Evolutionary conservation across 768 basidiomycete genomes (phyloP), one percentile per base, ranked within the genome.

Genomic region (Pleurotus djamor): DNA sequence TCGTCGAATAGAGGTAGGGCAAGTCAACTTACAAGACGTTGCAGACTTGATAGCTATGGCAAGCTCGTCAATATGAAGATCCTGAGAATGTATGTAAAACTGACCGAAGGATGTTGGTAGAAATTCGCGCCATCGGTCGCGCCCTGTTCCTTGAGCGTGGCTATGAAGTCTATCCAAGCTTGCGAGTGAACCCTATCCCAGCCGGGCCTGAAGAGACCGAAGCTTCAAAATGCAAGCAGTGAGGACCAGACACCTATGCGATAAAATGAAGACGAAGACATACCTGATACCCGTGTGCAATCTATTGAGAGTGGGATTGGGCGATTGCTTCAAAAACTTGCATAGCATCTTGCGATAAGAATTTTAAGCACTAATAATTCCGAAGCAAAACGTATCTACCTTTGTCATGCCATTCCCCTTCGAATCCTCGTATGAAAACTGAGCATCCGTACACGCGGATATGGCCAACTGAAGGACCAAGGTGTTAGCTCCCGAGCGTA

Each of bases 71-170:
- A n/a, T n/a, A 41, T 10, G 38, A 4, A 9, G 38, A 9, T n/a
- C 38, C n/a, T 10, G 38, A 4, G 38, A 41, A 41, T 28, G 13
- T 34, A 41, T 43, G 12, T 35, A 21, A 16, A 16, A 37, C 52
- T 54, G 9, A 56, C 54, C 10, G 54, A 56, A 16, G 54, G 54
- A 14, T 56, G 37, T 32, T 56, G 54, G 10, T 56, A 56, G 10
- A 17, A 36, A 33, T 56, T 56, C 0, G 41, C 16, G 13, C 16
- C 10, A 1, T 47, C 45, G 2, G 45, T 7, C 13, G 41, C 38
- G 10, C 14, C 54, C 7, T 56, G 12, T 44, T 44, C 16, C 41
- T 43, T 56, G 12, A 16, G 35, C 49, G 10, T 50, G 1, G 28
- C 8, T 1, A 32, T 8, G 2, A 9, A 50, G 12, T 56, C 54